Percentiles rank a stretch among this genome's conserved stretches.
phyloP scores from a whole-genome alignment of 1,139 yeast species.

The Kurtzmaniella quercitrusa region DNA sequence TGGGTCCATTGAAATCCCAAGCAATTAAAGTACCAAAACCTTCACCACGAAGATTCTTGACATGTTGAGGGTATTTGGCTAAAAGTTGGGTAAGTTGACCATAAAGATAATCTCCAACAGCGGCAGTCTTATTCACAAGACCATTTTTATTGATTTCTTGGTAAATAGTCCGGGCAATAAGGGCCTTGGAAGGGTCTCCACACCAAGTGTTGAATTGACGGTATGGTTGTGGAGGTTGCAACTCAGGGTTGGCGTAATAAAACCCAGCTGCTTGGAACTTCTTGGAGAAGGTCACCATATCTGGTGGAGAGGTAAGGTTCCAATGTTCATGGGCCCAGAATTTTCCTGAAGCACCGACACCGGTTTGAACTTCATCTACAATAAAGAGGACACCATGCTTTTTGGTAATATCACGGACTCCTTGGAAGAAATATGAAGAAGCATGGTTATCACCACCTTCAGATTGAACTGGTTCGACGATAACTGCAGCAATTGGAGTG shows the following conservation, averaged over 20 bases:
- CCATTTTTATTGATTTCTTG: constrained; percentile 51
- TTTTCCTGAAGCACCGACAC: constrained; percentile 69
- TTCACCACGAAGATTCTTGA: constrained; percentile 61
- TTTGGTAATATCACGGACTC: constrained; percentile 57
- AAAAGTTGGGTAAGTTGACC: constrained; percentile 40
- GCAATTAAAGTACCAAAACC: constrained; percentile 70
- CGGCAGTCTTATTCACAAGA: constrained; percentile 46
- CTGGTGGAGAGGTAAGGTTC: constrained; percentile 60
- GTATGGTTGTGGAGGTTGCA: constrained; percentile 60
- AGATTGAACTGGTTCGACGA: constrained; percentile 70
- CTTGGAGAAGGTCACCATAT: constrained; percentile 71
- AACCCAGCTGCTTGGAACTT: constrained; percentile 80
- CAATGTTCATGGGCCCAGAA: constrained; percentile 76
- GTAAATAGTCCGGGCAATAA: constrained; percentile 60
- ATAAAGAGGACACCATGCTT: constrained; percentile 59
- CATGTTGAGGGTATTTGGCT: constrained; percentile 38
- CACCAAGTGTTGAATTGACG: constrained; percentile 85
- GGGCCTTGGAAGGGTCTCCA: constrained; percentile 72
- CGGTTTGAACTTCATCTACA: constrained; percentile 73
- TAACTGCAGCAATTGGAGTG: constrained; percentile 55
- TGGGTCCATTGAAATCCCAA: constrained; percentile 54
- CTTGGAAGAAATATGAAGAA: constrained; percentile 56
- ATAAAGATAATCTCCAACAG: constrained; percentile 60
- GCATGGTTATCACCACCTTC: constrained; percentile 79
- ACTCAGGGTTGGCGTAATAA: constrained; percentile 60